Conservation (phyloP, 1,284 basidiomycete genomes). For the Papiliotrema nemorosa region DNA sequence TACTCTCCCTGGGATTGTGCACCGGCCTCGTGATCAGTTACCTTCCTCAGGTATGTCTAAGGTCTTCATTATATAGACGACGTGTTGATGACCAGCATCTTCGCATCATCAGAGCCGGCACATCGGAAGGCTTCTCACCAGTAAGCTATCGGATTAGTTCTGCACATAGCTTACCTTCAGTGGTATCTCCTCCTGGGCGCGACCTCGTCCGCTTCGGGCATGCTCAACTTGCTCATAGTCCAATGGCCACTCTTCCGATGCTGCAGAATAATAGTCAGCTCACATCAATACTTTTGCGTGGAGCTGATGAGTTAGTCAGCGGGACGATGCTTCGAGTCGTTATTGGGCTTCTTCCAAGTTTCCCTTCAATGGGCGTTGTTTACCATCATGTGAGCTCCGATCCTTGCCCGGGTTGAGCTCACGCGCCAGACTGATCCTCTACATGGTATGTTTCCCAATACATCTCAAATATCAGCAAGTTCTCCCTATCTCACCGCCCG, state of each 20-base stretch:
- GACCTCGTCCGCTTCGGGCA: slow-evolving; percentile 71
- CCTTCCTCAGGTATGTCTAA: slow-evolving; percentile 67
- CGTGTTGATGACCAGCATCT: slow-evolving; percentile 17
- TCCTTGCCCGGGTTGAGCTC: too few species aligned
- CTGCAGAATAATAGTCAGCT: slow-evolving; percentile 68
- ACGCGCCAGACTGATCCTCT: slow-evolving; percentile 71
- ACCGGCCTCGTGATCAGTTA: slow-evolving; percentile 81
- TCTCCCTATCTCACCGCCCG: slow-evolving; percentile 22
- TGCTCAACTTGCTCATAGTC: slow-evolving; percentile 85
- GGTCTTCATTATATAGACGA: slow-evolving; percentile 8
- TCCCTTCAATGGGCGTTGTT: slow-evolving; percentile 3
- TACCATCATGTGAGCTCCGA: neutral
- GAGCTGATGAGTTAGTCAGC: slow-evolving; percentile 30
- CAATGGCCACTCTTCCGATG: slow-evolving; percentile 85
- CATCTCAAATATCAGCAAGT: slow-evolving; percentile 66
- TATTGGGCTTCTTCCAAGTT: slow-evolving; percentile 57
- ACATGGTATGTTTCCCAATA: slow-evolving; percentile 85
- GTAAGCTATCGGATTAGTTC: slow-evolving; percentile 15
- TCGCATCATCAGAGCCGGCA: slow-evolving; percentile 54
- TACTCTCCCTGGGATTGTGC: slow-evolving; percentile 72
- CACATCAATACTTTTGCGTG: neutral
- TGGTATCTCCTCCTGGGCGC: slow-evolving; percentile 92
- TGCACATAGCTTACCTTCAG: slow-evolving; percentile 10
- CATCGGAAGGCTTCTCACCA: slow-evolving; percentile 84
- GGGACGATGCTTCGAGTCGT: slow-evolving; percentile 71